Evolutionary conservation across 176 grass and related monocot species (phyloP).

Genomic region (Melocanna baccifera): DNA sequence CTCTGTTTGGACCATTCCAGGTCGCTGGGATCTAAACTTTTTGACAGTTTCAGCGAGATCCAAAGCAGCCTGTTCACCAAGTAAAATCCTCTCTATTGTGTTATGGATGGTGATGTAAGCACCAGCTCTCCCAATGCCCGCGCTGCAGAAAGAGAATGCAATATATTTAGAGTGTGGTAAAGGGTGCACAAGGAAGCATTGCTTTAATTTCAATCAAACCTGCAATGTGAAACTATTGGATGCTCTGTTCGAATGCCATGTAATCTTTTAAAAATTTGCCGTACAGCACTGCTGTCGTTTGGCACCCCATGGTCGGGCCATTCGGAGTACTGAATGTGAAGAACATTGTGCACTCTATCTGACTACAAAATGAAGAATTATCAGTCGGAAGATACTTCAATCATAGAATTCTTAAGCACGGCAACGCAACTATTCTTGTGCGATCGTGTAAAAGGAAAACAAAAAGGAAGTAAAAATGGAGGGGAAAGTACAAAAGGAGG

Average conservation of each 20-base stretch:
- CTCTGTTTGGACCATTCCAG: conserved; percentile 80
- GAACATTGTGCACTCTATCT: conserved; percentile 44
- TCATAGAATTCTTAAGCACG: neutral
- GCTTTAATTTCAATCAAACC: conserved; percentile 43
- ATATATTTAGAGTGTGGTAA: neutral
- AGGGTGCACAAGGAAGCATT: neutral
- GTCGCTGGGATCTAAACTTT: conserved; percentile 64
- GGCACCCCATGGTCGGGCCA: conserved; percentile 98
- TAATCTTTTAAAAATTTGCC: conserved; percentile 63
- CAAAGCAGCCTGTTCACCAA: conserved; percentile 50
- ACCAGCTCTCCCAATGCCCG: conserved; percentile 94
- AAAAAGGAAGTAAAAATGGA: conserved; percentile 9
- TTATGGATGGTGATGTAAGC: conserved; percentile 76
- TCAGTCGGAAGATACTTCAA: neutral
- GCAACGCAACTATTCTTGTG: neutral
- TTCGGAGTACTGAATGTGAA: conserved; percentile 74
- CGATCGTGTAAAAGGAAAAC: neutral
- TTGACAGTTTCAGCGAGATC: conserved; percentile 56
- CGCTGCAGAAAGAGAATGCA: conserved; percentile 50
- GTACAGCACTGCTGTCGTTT: conserved; percentile 39
- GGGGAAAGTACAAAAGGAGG: neutral
- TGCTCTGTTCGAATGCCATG: conserved; percentile 32
- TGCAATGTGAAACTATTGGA: conserved; percentile 93
- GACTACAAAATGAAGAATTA: conserved; percentile 43
- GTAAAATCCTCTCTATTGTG: conserved; percentile 75